Conservation (phyloP, 2,329 filamentous ascomycete species). For the Tricladium varicosporioides region DNA sequence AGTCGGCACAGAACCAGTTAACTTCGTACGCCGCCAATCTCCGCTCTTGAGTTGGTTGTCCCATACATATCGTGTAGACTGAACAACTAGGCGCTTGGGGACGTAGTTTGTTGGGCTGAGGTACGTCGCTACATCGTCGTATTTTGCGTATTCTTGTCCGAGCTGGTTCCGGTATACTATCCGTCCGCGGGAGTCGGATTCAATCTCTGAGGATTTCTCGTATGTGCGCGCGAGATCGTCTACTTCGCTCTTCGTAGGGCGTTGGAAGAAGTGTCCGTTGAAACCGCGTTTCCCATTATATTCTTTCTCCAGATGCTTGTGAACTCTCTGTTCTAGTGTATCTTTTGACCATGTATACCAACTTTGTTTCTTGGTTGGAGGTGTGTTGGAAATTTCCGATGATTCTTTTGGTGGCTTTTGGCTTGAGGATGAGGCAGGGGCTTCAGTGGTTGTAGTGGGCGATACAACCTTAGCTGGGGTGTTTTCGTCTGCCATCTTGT, state of each 20-base stretch:
- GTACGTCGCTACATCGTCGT: slow-evolving; percentile 28
- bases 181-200: slow-evolving; percentile 10
- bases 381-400: too few relatives aligned
- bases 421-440: too few relatives aligned
- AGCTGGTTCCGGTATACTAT: slow-evolving; percentile 25
- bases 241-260: slow-evolving; percentile 2
- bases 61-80: slow-evolving; percentile 21
- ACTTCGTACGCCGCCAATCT: slow-evolving; percentile 25
- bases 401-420: too few relatives aligned
- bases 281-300: slow-evolving; percentile 12
- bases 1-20: slow-evolving; percentile 24
- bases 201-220: slow-evolving; percentile 8
- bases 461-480: too few relatives aligned
- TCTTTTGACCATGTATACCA: too few relatives aligned
- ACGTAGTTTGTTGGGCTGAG: slow-evolving; percentile 26
- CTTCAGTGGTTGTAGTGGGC: too few relatives aligned
- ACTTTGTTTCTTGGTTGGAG: too few relatives aligned
- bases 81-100: slow-evolving; percentile 26
- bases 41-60: slow-evolving; percentile 11
- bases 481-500: too few relatives aligned
- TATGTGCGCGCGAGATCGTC: not conserved
- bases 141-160: slow-evolving; percentile 22
- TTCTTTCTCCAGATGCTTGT: slow-evolving; percentile 3
- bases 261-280: slow-evolving; percentile 10
- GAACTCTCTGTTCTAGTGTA: too few relatives aligned